Base-by-base conservation (phyloP, 371 early-diverging fungal species). In the Mortierella sp. region DNA sequence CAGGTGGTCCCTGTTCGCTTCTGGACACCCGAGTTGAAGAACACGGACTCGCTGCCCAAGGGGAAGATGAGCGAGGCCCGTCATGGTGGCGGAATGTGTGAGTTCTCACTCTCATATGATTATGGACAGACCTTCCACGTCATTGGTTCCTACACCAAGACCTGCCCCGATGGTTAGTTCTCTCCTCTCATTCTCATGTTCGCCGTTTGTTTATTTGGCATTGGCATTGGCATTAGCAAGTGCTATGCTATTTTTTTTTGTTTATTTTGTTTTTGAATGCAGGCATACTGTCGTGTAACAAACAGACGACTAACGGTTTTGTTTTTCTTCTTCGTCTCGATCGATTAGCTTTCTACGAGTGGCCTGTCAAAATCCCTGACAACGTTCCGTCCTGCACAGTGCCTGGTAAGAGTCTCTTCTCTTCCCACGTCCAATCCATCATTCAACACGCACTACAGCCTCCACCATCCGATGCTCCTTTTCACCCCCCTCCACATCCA, bases 51-150 rank as follows among this genome's bases (percentile, higher is more conserved):
- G 40, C 39, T 77, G n/a, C 81, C 81, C 31, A 68, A 63, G 29
- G 69, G 68, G 14, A 53, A 74, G 40, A 74, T 73, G 29, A 50
- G 29, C 22, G 71, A 82, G 43, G 83, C 78, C 4, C 83, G 83
- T 34, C 91, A 90, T 72, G 87, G 88, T 39, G 93, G 93, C 64
- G 94, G 94, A 10, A 88, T 91, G 73, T 93, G 94, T 72, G 90
- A 93, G 82, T 94, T 93, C 75, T 86, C 94, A 2, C 76, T 94
- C 22, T 90, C 90, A 6, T 89, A 91, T 45, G 92, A 94, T 76
- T 89, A 88, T 44, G 93, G 91, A 26, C 80, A 86, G 40, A 86
- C 86, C 7, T 93, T 88, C 71, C 92, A 90, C 11, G 90, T 91
- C 24, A 70, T 94, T 52, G 86, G 89, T 2, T 50, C 55, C n/a